Conservation (phyloP, 129 eudicot genomes). For the Glebionis coronaria region DNA sequence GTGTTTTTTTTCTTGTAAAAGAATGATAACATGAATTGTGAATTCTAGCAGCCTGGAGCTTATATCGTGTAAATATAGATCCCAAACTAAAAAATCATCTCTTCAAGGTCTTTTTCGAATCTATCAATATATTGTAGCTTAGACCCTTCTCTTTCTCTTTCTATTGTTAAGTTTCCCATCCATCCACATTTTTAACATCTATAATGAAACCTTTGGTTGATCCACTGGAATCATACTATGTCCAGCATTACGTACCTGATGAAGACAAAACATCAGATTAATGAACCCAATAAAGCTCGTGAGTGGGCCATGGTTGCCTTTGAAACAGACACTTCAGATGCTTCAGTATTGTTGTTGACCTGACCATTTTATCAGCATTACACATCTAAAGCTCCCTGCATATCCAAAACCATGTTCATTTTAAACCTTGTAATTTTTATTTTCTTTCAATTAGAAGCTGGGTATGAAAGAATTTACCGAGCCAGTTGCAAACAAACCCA, state of each 20-base stretch:
- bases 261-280: background rate
- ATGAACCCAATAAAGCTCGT: slow-evolving; percentile 23
- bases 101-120: background rate
- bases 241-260: slow-evolving; percentile 62
- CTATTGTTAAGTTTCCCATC: slow-evolving; percentile 34
- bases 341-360: slow-evolving; percentile 46
- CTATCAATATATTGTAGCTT: slow-evolving; percentile 13
- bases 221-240: slow-evolving; percentile 80
- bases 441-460: background rate
- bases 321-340: slow-evolving; percentile 38
- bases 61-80: background rate
- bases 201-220: slow-evolving; percentile 68
- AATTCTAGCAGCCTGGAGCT: background rate
- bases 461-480: no score
- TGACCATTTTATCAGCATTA: slow-evolving; percentile 64
- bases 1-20: background rate
- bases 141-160: background rate
- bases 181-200: slow-evolving; percentile 74
- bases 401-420: background rate
- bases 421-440: background rate
- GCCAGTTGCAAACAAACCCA: slow-evolving; percentile 57
- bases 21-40: background rate
- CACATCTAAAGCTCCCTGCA: slow-evolving; percentile 76
- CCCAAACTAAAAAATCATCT: no score
- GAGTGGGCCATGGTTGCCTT: slow-evolving; percentile 57